phyloP scores from a whole-genome alignment of 164 flowering plant genomes.

The Taxillus chinensis region DNA sequence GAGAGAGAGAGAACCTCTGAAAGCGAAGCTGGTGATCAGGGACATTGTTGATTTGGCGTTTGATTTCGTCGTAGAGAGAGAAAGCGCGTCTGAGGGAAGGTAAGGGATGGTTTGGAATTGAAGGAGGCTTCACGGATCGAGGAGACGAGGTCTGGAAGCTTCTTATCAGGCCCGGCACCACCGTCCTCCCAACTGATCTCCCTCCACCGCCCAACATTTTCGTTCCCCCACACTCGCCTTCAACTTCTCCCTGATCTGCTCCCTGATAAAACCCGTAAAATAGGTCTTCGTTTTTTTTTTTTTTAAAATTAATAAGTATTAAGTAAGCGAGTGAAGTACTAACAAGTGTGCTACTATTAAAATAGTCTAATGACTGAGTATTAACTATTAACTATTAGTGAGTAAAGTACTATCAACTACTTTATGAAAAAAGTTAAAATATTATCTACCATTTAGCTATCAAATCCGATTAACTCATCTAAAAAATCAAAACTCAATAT shows the following conservation, averaged over 20 bases:
- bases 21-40: constrained; percentile 90
- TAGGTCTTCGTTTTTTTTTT: too few species aligned
- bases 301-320: too few species aligned
- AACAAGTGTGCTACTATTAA: too few species aligned
- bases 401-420: too few species aligned
- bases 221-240: constrained; percentile 18
- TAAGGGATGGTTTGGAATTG: constrained; percentile 14
- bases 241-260: constrained; percentile 10
- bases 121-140: constrained; percentile 16
- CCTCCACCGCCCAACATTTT: constrained; percentile 21
- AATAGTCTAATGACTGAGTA: too few species aligned
- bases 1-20: constrained; percentile 34
- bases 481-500: too few species aligned
- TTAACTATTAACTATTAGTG: too few species aligned
- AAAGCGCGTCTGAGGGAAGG: constrained; percentile 84
- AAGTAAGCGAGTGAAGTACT: too few species aligned
- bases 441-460: too few species aligned
- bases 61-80: constrained; percentile 94
- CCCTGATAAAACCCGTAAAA: too few species aligned
- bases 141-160: constrained; percentile 22
- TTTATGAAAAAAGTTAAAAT: too few species aligned
- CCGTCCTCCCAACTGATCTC: constrained; percentile 29
- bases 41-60: constrained; percentile 63
- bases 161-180: constrained; percentile 50
- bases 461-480: too few species aligned